Base-by-base conservation (phyloP, 352 stramenopile genomes). In the Elongisporangium undulatum region DNA sequence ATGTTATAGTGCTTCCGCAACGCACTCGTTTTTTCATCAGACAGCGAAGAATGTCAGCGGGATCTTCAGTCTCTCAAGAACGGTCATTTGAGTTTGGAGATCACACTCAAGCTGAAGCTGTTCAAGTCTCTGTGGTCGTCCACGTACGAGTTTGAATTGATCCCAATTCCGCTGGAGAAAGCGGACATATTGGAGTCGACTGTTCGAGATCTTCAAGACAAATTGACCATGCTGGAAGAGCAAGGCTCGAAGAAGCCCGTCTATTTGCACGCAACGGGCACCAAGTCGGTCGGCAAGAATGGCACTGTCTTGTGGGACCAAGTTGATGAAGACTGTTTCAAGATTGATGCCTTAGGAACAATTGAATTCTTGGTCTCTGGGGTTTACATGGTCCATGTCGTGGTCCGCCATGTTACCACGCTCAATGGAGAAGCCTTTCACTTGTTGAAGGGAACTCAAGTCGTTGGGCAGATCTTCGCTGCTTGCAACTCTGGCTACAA, bases 151-250 rank as follows among this genome's bases (percentile, higher is more conserved):
- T 38, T 57, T 17, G 8, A 19, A 20, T 39, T 57, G 15, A 29
- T 23, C n/a, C 34, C 29, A 12, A 57, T 57, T 39, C 2, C 29
- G 17, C 12, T 57, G 17, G 53, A 57, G 9, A 29, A 15, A 34
- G 34, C 49, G 15, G 52, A 56, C 29, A 56, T 49, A 9, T 9
- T 56, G 17, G 52, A 57, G 38, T 58, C 53, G 3, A 38, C n/a
- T 29, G 4, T 58, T 16, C 34, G 49, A 0, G 34, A 51, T 9
- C 34, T 58, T 2, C n/a, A 58, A 29, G 19, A 39, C 24, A 41
- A 41, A 41, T 2, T 41, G 4, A 9, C 5, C 29, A 15, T 2
- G 13, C 8, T 41, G 5, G 29, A 41, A 13, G 9, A 41, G 1
- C 1, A 41, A 34, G 24, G 24, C 24, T 41, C 13, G 1, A 41